Percentiles rank a stretch among this genome's conserved stretches.
These are phyloP conservation scores for Malassezia slooffiae DNA, from an alignment of 1,284 basidiomycete species.

Conservation along the genomic window DNA sequence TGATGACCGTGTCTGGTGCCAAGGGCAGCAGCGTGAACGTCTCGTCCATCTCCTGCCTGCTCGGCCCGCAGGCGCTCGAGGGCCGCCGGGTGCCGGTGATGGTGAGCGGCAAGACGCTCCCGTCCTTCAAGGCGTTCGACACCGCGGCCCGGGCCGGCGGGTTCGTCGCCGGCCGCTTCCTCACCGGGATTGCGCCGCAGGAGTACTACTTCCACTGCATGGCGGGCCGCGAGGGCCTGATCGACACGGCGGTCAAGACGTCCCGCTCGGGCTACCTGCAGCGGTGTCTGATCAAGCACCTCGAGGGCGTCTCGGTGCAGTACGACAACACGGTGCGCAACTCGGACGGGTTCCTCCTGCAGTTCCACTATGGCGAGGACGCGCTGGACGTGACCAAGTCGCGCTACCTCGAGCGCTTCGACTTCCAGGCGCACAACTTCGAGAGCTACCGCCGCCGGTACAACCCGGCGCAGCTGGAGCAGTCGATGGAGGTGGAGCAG, in stretches of 20 bases:
- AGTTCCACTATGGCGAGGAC: slow-evolving; percentile 96
- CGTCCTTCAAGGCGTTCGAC: slow-evolving; percentile 93
- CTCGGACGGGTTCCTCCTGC: slow-evolving; percentile 80
- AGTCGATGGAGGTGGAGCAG: slow-evolving; percentile 58
- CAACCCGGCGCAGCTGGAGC: slow-evolving; percentile 54
- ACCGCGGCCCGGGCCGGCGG: slow-evolving; percentile 94
- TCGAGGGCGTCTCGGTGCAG: slow-evolving; percentile 89
- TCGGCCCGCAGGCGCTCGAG: slow-evolving; percentile 95
- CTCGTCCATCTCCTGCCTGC: slow-evolving; percentile 88
- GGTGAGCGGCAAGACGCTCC: slow-evolving; percentile 96
- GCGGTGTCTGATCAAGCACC: slow-evolving; percentile 94
- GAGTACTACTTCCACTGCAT: slow-evolving; percentile 99
- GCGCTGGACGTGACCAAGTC: slow-evolving; percentile 83
- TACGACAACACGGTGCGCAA: slow-evolving; percentile 98
- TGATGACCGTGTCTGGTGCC: slow-evolving; percentile 95
- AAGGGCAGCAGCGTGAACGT: slow-evolving; percentile 97
- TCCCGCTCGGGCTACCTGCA: slow-evolving; percentile 96
- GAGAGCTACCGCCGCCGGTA: slow-evolving; percentile 66
- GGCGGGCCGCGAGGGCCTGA: slow-evolving; percentile 96
- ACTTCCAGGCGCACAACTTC: slow-evolving; percentile 83
- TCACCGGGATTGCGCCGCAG: slow-evolving; percentile 95
- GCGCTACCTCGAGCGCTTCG: slow-evolving; percentile 62
- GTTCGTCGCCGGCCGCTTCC: slow-evolving; percentile 98
- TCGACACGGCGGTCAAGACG: slow-evolving; percentile 98
- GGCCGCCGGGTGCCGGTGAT: slow-evolving; percentile 97